Evolutionary conservation across 352 stramenopile species (phyloP).

Genomic region (Phytophthora citrophthora): DNA sequence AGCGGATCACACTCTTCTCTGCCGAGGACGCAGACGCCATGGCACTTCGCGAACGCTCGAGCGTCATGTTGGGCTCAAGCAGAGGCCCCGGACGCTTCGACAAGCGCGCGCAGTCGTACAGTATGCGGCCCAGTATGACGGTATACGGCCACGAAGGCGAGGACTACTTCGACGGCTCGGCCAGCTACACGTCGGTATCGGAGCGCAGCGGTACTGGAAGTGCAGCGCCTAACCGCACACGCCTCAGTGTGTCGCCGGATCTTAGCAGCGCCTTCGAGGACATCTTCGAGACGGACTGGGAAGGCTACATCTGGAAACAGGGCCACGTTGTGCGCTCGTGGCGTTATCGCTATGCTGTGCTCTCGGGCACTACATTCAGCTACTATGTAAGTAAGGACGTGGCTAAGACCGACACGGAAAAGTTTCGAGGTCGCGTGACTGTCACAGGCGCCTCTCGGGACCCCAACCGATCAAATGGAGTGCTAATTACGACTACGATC

Average conservation of each 20-base stretch:
- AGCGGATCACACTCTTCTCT: constrained; percentile 78
- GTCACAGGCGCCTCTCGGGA: constrained; percentile 78
- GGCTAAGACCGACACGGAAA: constrained; percentile 80
- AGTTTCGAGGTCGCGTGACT: constrained; percentile 81
- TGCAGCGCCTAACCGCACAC: constrained; percentile 35
- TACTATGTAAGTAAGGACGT: constrained; percentile 88
- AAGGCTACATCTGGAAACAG: constrained; percentile 90
- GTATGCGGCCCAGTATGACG: constrained; percentile 68
- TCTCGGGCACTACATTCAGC: constrained; percentile 80
- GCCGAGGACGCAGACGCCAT: constrained; percentile 76
- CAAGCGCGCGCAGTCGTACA: constrained; percentile 52
- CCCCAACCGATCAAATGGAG: constrained; percentile 67
- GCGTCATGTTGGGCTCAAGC: constrained; percentile 30
- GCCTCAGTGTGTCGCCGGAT: constrained; percentile 74
- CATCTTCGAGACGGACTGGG: constrained; percentile 89
- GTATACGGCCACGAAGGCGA: constrained; percentile 66
- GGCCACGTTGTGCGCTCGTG: constrained; percentile 87
- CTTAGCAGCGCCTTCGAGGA: constrained; percentile 80
- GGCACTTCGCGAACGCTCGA: constrained; percentile 66
- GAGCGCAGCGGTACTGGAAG: constrained; percentile 52
- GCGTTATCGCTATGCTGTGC: constrained; percentile 83
- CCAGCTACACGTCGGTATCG: constrained; percentile 52
- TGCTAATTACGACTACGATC: constrained; percentile 88
- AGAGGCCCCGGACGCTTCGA: constrained; percentile 39
- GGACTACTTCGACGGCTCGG: constrained; percentile 62